Conservation (phyloP, 2,329 filamentous ascomycete species). For the Stemphylium lycopersici region DNA sequence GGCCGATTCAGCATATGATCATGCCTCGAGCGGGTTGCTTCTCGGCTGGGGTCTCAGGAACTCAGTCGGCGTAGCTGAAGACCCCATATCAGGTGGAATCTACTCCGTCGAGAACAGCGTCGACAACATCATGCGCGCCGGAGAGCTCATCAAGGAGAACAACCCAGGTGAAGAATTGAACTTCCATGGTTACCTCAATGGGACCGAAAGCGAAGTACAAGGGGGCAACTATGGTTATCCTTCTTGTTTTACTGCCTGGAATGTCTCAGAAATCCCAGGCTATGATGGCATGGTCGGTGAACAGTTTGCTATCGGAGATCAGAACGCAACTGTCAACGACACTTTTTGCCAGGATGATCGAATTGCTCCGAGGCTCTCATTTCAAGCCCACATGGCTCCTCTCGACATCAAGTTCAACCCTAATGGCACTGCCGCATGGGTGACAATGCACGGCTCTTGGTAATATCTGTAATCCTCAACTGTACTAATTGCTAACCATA, state of each 20-base stretch:
- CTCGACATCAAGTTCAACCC: conserved; percentile 72
- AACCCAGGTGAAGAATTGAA: conserved; percentile 79
- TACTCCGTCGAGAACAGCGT: conserved; percentile 72
- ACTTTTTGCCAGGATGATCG: conserved; percentile 50
- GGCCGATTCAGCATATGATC: conserved; percentile 52
- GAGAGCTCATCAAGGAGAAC: conserved; percentile 67
- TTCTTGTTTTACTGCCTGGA: conserved; percentile 71
- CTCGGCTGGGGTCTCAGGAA: conserved; percentile 75
- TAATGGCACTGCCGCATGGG: conserved; percentile 64
- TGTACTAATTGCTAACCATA: background rate
- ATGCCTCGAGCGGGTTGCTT: conserved; percentile 58
- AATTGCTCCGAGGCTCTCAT: conserved; percentile 61
- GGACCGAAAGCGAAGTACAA: conserved; percentile 51
- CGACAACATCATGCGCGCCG: conserved; percentile 65
- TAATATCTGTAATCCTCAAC: conserved; percentile 21
- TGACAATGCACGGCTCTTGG: conserved; percentile 77
- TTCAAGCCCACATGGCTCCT: conserved; percentile 72
- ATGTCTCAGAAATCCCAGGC: conserved; percentile 57
- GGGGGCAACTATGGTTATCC: conserved; percentile 73
- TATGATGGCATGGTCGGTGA: conserved; percentile 54
- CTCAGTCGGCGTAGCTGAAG: conserved; percentile 72
- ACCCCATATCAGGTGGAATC: conserved; percentile 58
- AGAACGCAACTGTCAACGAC: conserved; percentile 56
- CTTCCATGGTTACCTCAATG: conserved; percentile 68
- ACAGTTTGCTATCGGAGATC: conserved; percentile 57